A percentile compares a stretch with the other conserved stretches of the same genome.
These are phyloP conservation scores for Fragaria ananassa DNA, from an alignment of 306 rosid genomes.

Conservation along the genomic window DNA sequence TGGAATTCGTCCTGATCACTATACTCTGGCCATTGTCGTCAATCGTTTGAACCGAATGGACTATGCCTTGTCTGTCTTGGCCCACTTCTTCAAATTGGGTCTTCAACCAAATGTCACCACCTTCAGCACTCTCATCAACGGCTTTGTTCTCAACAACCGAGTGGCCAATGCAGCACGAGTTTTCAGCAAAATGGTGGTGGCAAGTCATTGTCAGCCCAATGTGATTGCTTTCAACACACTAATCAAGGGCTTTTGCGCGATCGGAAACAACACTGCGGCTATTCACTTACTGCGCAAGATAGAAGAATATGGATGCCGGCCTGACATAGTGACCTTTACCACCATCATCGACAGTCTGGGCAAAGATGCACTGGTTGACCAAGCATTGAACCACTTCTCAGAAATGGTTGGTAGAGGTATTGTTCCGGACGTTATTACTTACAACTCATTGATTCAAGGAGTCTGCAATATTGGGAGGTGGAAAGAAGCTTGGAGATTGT, in stretches of 20 bases:
- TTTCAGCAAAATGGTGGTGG: neutral
- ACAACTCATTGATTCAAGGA: neutral
- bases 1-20: neutral
- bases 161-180: conserved; percentile 4
- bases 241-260: conserved; percentile 34
- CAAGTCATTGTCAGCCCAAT: conserved; percentile 11
- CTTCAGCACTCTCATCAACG: conserved; percentile 26
- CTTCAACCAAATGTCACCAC: conserved; percentile 13
- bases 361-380: conserved; percentile 18
- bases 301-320: conserved; percentile 5
- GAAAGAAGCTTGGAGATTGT: neutral
- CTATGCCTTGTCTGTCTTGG: conserved; percentile 18
- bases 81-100: conserved; percentile 26
- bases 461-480: neutral
- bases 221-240: conserved; percentile 25
- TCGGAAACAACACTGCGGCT: conserved; percentile 26
- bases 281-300: too few relatives aligned
- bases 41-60: conserved; percentile 20
- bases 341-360: conserved; percentile 32
- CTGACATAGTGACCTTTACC: conserved; percentile 20
- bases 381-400: conserved; percentile 25
- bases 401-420: neutral
- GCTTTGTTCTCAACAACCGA: conserved; percentile 26
- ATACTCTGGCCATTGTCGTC: conserved; percentile 31
- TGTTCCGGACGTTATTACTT: neutral